Conservation (phyloP, 805 yeast genomes). For the Kregervanrija pseudodelftensis region DNA sequence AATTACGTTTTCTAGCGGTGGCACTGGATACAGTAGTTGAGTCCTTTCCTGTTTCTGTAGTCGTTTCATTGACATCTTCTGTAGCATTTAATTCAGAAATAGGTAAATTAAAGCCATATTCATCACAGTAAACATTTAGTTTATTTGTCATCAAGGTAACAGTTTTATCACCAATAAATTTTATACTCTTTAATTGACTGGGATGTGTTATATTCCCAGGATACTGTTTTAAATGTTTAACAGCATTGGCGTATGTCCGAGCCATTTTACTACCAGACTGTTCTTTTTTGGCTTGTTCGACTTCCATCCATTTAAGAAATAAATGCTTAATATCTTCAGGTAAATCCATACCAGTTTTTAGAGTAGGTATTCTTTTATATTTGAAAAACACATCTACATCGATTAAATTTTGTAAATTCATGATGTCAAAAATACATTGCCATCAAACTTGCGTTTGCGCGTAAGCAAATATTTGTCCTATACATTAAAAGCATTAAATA, state of each 20-base stretch:
- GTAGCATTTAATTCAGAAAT: not conserved
- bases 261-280: slow-evolving; percentile 24
- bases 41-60: slow-evolving; percentile 1
- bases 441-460: no score
- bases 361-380: no score
- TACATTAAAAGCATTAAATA: no score
- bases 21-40: not conserved
- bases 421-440: no score
- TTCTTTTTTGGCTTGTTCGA: slow-evolving; percentile 29
- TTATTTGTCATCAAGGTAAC: slow-evolving; percentile 42
- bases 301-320: slow-evolving; percentile 54
- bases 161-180: slow-evolving; percentile 67
- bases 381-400: no score
- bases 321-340: slow-evolving; percentile 44
- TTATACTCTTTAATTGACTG: slow-evolving; percentile 49
- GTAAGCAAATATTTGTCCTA: no score
- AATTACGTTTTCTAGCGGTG: not conserved
- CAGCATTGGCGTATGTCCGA: slow-evolving; percentile 48
- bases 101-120: slow-evolving; percentile 43
- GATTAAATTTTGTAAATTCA: no score
- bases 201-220: slow-evolving; percentile 46
- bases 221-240: slow-evolving; percentile 39
- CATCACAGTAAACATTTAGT: slow-evolving; percentile 49
- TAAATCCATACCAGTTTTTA: slow-evolving; percentile 27
- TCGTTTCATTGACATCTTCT: not conserved